Conservation (phyloP, 2,329 filamentous ascomycete species). For the Hypomyces rosellus region DNA sequence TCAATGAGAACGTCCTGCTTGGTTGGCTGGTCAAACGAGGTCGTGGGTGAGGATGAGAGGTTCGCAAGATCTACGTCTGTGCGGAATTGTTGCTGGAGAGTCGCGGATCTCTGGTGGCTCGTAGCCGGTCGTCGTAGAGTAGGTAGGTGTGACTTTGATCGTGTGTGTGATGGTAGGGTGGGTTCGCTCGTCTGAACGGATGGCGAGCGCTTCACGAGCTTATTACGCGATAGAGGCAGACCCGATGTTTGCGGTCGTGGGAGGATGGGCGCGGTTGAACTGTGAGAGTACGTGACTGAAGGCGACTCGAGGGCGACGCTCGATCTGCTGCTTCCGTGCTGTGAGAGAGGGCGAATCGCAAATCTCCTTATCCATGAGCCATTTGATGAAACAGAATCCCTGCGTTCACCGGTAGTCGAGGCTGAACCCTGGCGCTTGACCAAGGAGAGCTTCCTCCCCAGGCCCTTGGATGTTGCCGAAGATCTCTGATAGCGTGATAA, state of each 20-base stretch:
- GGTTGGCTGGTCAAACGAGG: slow-evolving; percentile 31
- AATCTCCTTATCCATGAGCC: slow-evolving; percentile 69
- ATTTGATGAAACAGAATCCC: slow-evolving; percentile 55
- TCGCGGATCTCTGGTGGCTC: slow-evolving; percentile 70
- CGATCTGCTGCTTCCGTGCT: slow-evolving; percentile 57
- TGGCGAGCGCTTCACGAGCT: slow-evolving; percentile 67
- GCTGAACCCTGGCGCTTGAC: slow-evolving; percentile 30
- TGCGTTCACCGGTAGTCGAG: slow-evolving; percentile 36
- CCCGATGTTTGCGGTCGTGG: slow-evolving; percentile 30
- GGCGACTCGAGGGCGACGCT: slow-evolving; percentile 60
- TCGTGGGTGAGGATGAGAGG: slow-evolving; percentile 19
- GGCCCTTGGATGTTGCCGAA: slow-evolving; percentile 32
- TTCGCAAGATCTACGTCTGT: slow-evolving; percentile 22
- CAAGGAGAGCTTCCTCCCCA: slow-evolving; percentile 37
- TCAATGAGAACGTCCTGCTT: slow-evolving; percentile 24
- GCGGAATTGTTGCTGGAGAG: slow-evolving; percentile 55
- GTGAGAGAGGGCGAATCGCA: slow-evolving; percentile 59
- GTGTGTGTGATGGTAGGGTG: slow-evolving; percentile 37
- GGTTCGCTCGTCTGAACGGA: slow-evolving; percentile 43
- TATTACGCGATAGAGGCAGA: slow-evolving; percentile 57
- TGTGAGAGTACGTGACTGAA: slow-evolving; percentile 59
- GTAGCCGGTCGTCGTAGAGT: slow-evolving; percentile 68
- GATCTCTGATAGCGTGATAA: slow-evolving; percentile 33
- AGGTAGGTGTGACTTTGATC: slow-evolving; percentile 55
- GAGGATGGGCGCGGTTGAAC: slow-evolving; percentile 60